Conservation (phyloP, 768 basidiomycete genomes). For the Mrakia frigida region DNA sequence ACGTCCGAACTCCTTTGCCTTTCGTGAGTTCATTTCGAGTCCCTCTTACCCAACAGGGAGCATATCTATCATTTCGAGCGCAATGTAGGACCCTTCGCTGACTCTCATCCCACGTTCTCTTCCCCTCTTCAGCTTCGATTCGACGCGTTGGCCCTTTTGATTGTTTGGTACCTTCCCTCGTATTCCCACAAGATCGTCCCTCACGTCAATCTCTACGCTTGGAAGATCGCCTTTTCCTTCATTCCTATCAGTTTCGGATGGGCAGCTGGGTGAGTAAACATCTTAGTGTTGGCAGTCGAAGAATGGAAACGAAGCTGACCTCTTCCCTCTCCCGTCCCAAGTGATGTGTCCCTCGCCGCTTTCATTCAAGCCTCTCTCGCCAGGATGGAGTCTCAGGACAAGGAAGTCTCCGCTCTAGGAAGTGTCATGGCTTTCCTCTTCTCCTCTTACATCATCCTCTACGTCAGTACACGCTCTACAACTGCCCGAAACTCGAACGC, state of each 20-base stretch:
- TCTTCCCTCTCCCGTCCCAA: no score
- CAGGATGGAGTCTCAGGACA: conserved; percentile 21
- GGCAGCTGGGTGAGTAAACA: conserved; percentile 35
- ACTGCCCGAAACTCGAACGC: neutral
- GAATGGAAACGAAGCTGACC: no score
- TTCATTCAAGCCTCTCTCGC: conserved; percentile 41
- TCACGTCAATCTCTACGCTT: conserved; percentile 35
- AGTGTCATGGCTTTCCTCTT: conserved; percentile 41
- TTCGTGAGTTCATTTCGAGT: neutral
- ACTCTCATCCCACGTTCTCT: no score
- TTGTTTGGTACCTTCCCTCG: conserved; percentile 39
- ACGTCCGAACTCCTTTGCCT: conserved; percentile 37
- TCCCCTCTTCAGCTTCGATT: conserved; percentile 29
- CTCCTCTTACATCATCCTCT: conserved; percentile 28
- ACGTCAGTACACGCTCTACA: conserved; percentile 16
- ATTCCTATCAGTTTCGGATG: conserved; percentile 34
- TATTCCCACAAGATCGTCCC: conserved; percentile 34
- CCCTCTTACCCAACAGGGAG: no score
- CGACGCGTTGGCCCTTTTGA: conserved; percentile 37
- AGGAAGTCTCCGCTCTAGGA: conserved; percentile 39
- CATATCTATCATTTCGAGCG: no score
- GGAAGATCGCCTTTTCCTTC: conserved; percentile 27
- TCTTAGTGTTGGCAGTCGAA: no score
- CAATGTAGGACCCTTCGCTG: no score
- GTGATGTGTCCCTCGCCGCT: conserved; percentile 42